Evolutionary conservation across 2,329 filamentous ascomycete species (phyloP), one percentile per base, ranked within the genome.

Genomic region (Septoria linicola): DNA sequence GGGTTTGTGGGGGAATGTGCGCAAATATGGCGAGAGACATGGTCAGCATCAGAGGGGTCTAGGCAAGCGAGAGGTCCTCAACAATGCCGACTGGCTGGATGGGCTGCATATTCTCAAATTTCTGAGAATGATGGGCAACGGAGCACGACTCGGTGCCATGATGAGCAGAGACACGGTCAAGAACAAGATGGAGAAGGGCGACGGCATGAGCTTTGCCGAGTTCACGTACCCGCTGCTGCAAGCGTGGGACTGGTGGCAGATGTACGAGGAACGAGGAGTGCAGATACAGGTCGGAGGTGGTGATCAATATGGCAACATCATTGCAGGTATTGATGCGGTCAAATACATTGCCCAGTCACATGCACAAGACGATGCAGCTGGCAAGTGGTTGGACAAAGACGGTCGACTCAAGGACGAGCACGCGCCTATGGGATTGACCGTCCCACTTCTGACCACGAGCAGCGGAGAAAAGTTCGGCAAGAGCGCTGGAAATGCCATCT

Each of bases 231-330:
- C 95, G 1, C 73, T 99, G 13, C 82, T 97, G 63, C 93, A 99
- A 68, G 90, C 87, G 17, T 97, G 91, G 87, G 93, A 99, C 69
- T 99, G 91, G 82, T 97, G 89, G 88, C 79, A 88, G 61, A 80
- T 97, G 73, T 95, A 88, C 71, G 78, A 81, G 40, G 76, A 78
- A 19, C 80, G 78, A 44, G 77, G 80, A 41, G 78, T 90, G 8
- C 85, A 91, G 66, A 80, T 97, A 67, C 90, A 99, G 72, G 88
- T 99, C 45, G 93, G 93, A 51, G 93, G 93, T 32, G 90, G 90
- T 5, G 93, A 99, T 67, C 93, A 99, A 72, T 97, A 86, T 67
- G 93, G 93, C 57, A 99, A 99, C 71, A 97, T 99, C 59, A 80
- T 95, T 21, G 84, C 91, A 10, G 93, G 93, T 41, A 85, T 93